Percentiles rank a stretch among this genome's conserved stretches.
These are phyloP conservation scores for Fraxinus xanthoxyloides DNA, from an alignment of 305 asterid species.

Conservation along the genomic window DNA sequence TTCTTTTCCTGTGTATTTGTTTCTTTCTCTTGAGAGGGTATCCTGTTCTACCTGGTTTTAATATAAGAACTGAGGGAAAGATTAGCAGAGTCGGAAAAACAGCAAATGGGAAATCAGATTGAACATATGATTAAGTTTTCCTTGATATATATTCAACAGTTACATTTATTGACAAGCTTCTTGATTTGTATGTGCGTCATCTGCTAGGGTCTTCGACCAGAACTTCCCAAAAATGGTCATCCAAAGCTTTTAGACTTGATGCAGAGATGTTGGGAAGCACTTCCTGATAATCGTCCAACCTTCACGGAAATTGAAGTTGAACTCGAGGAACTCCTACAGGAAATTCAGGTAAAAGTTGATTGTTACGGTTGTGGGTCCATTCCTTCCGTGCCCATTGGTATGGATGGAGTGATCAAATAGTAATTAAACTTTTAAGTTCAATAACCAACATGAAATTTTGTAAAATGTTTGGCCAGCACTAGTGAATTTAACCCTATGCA, in stretches of 20 bases:
- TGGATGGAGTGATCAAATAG: background rate
- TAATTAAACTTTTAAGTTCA: background rate
- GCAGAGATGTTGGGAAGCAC: constrained; percentile 82
- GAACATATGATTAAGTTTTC: background rate
- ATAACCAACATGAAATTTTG: background rate
- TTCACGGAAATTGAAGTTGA: constrained; percentile 62
- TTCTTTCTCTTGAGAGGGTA: background rate
- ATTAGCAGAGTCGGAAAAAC: background rate
- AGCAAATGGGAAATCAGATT: background rate
- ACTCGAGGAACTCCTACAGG: constrained; percentile 61
- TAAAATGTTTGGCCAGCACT: background rate
- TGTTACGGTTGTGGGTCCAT: background rate
- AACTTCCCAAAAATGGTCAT: constrained; percentile 57
- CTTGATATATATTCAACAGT: background rate
- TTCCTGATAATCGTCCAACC: constrained; percentile 64
- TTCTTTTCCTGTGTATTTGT: background rate
- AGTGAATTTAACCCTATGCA: background rate
- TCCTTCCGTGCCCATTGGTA: background rate
- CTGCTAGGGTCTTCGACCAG: constrained; percentile 88
- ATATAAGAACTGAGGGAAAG: background rate
- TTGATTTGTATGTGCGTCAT: constrained; percentile 7
- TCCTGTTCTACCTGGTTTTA: background rate
- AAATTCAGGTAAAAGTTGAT: constrained; percentile 45
- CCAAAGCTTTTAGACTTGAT: constrained; percentile 67
- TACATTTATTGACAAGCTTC: background rate